Base-by-base conservation (phyloP, 495 filamentous ascomycete species). In the Penicillium subrubescens region DNA sequence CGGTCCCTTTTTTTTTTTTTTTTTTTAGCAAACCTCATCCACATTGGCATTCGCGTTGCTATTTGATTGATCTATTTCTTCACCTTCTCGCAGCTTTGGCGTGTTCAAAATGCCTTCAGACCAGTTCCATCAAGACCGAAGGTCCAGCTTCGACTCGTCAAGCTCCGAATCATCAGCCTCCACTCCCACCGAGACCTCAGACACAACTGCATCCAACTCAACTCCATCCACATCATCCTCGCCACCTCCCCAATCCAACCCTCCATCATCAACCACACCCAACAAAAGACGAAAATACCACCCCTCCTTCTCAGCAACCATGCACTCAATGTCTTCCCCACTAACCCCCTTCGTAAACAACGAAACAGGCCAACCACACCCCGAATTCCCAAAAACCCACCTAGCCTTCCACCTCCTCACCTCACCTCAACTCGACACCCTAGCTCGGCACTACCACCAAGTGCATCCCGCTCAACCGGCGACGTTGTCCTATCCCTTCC, bases 381-480 rank as follows among this genome's bases (percentile, higher is more conserved):
- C 89, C 0, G 63, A 77, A 19, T 96, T 92, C 77, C 92, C 92
- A 0, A 60, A 35, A 0, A 89, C 84, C 0, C 70, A 93, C 15
- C 82, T 94, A 1, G 76, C 83, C 73, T 93, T 88, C 81, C 90
- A 89, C 79, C 86, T 95, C 27, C 84, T 96, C 46, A 92, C 91
- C 34, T 83, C 86, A 65, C 71, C 66, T 23, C 81, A 94, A 73
- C 84, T 93, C 46, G 91, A 96, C 70, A 73, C 73, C 39, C 86
- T 96, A 7, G 91, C 92, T 8, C 77, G 80, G 41, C 89, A 90
- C 73, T 95, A 92, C 76, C 88, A 93, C 74, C 92, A 97, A 72
- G 79, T 84, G 51, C 77, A 65, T 83, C 88, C 57, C 80, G 87
- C 44, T 67, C 75, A 73, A 19, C 64, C 60, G 0, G 86, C 79